Conservation (phyloP, 768 basidiomycete species). For the Lenzites betulinus region DNA sequence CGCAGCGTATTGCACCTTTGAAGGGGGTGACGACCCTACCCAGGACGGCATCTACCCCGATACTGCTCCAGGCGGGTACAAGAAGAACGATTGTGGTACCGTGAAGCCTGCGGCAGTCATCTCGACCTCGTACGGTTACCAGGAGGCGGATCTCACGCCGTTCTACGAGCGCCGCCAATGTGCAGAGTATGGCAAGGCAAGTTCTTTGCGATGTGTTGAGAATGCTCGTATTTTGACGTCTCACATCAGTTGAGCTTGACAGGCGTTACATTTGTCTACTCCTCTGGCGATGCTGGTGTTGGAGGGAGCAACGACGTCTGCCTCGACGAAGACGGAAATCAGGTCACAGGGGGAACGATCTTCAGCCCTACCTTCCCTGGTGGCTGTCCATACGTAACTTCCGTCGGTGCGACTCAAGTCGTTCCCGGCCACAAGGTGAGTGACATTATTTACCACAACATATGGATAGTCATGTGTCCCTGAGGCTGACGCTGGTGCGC, state of each 20-base stretch:
- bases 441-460: too few relatives aligned
- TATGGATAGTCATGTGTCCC: not conserved
- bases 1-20: constrained; percentile 43
- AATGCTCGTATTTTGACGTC: not conserved
- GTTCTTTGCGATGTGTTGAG: not conserved
- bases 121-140: constrained; percentile 42
- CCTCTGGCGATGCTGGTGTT: constrained; percentile 47
- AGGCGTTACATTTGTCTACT: constrained; percentile 44
- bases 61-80: constrained; percentile 36
- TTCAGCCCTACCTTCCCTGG: constrained; percentile 36
- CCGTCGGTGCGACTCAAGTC: constrained; percentile 41
- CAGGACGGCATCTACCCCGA: constrained; percentile 48
- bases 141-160: constrained; percentile 39
- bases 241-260: constrained; percentile 32
- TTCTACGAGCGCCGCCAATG: constrained; percentile 44
- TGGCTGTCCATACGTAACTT: constrained; percentile 45
- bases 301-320: constrained; percentile 37
- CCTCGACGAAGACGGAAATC: constrained; percentile 33
- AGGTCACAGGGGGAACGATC: constrained; percentile 14
- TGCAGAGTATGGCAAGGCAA: constrained; percentile 44
- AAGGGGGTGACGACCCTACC: constrained; percentile 45
- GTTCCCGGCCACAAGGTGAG: constrained; percentile 31
- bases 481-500: too few relatives aligned
- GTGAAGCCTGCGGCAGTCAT: constrained; percentile 38
- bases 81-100: constrained; percentile 41